Percentiles rank a stretch among this genome's conserved stretches.
These are phyloP conservation scores for Furcasterigmium furcatum DNA, from an alignment of 2,329 filamentous ascomycete species.

Conservation along the genomic window DNA sequence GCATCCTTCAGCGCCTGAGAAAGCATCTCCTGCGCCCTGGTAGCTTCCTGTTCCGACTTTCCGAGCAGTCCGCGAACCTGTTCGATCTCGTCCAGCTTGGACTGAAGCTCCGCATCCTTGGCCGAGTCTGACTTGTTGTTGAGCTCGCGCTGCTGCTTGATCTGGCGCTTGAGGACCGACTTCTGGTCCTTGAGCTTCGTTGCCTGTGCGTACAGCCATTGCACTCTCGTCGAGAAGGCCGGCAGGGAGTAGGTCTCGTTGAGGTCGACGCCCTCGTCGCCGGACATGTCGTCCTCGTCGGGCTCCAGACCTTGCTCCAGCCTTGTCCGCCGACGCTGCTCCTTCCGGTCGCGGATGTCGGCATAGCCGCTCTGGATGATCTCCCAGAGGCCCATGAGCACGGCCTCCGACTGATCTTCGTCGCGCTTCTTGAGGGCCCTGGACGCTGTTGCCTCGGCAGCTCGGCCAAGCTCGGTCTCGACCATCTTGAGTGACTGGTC, in stretches of 20 bases:
- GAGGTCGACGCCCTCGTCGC: conserved; percentile 55
- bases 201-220: conserved; percentile 74
- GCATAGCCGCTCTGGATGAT: conserved; percentile 53
- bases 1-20: conserved; percentile 44
- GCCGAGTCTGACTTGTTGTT: conserved; percentile 81
- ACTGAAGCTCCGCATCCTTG: conserved; percentile 61
- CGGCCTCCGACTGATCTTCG: conserved; percentile 52
- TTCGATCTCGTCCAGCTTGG: conserved; percentile 55
- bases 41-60: conserved; percentile 32
- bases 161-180: conserved; percentile 82
- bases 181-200: conserved; percentile 83
- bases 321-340: conserved; percentile 48
- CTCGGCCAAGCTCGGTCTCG: conserved; percentile 37
- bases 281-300: conserved; percentile 60
- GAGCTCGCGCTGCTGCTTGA: conserved; percentile 91
- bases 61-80: conserved; percentile 27
- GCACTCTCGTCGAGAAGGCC: conserved; percentile 75
- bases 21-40: conserved; percentile 43
- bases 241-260: conserved; percentile 67
- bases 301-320: conserved; percentile 54
- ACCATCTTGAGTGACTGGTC: conserved; percentile 55
- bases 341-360: conserved; percentile 50
- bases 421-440: conserved; percentile 30
- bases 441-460: conserved; percentile 24
- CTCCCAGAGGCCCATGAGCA: conserved; percentile 54